phyloP scores from a whole-genome alignment of 177 flowering plant species.

The Vitis hybrid region DNA sequence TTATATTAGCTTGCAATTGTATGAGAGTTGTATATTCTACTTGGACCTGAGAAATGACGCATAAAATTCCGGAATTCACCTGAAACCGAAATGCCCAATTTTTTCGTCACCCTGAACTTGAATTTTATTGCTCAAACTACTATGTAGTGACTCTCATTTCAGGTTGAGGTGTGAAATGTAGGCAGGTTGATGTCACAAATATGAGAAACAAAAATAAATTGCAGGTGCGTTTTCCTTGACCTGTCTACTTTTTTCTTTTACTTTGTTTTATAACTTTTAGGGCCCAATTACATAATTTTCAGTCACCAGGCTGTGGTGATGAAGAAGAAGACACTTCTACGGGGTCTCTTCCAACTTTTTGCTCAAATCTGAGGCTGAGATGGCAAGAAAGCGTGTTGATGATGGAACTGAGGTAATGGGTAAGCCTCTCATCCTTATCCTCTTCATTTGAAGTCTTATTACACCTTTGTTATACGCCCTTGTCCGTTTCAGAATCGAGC shows the following conservation, averaged over 20 bases:
- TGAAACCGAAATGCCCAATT: not conserved
- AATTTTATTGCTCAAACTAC: not conserved
- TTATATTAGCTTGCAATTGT: not conserved
- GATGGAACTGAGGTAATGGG: no score
- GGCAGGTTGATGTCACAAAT: not conserved
- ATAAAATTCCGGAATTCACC: not conserved
- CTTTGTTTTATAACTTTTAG: not conserved
- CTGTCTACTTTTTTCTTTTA: not conserved
- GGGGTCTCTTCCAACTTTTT: no score
- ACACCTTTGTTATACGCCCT: no score
- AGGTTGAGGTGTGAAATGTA: not conserved
- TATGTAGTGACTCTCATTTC: not conserved
- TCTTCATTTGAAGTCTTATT: no score
- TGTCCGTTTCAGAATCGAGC: no score
- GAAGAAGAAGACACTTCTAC: no score
- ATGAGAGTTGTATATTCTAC: not conserved
- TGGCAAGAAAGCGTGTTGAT: no score
- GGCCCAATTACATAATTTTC: no score
- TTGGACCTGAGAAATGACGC: not conserved
- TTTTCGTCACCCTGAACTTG: not conserved
- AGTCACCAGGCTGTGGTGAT: no score
- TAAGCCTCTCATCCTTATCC: no score
- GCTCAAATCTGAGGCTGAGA: no score
- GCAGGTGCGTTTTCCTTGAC: not conserved
- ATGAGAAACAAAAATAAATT: no score